Evolutionary conservation across 106 monocot species (phyloP).

Genomic region (Dactylorhiza incarnata): DNA sequence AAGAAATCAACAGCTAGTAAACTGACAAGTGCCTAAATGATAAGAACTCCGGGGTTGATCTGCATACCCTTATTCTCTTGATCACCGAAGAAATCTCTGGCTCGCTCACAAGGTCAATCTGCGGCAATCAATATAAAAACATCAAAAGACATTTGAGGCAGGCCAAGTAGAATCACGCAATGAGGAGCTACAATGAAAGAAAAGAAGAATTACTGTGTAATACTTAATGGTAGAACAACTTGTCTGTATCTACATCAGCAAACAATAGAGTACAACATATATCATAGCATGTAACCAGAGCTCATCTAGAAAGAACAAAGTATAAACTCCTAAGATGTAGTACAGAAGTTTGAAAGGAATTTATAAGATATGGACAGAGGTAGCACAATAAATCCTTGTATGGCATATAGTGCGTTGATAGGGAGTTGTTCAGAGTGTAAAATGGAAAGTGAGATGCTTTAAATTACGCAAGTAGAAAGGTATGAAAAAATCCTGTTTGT

Average conservation of each 20-base stretch:
- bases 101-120: slow-evolving; percentile 87
- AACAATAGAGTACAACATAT: no score
- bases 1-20: slow-evolving; percentile 1
- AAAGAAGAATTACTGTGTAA: not conserved
- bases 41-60: not conserved
- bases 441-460: not conserved
- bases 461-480: not conserved
- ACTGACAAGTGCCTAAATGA: not conserved
- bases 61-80: slow-evolving; percentile 65
- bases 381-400: not conserved
- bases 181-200: not conserved
- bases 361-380: not conserved
- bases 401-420: not conserved
- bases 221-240: not conserved
- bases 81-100: slow-evolving; percentile 58
- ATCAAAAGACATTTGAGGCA: not conserved
- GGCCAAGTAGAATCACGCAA: not conserved
- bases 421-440: not conserved
- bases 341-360: not conserved
- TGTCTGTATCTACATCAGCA: not conserved
- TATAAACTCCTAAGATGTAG: not conserved
- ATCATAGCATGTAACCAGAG: not conserved
- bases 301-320: not conserved
- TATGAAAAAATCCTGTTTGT: not conserved
- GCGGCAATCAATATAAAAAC: slow-evolving; percentile 9